Percentiles rank a stretch among this genome's conserved stretches.
Evolutionary conservation across 805 yeast genomes (phyloP).

Genomic region (Vanderwaltozyma polyspora): DNA sequence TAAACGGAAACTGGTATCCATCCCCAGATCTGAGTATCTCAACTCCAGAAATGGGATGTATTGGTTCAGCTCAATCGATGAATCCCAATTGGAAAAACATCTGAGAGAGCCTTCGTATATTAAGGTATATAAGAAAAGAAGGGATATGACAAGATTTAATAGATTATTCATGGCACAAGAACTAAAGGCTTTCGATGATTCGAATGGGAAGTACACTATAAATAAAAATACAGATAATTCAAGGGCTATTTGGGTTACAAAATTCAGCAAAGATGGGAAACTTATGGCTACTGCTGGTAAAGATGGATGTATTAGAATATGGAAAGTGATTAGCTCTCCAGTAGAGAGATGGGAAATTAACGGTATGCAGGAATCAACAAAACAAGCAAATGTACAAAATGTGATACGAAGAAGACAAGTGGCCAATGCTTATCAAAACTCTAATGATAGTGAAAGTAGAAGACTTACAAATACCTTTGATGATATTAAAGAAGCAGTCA

Average conservation of each 20-base stretch:
- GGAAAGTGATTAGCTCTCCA: constrained; percentile 73
- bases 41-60: too few species aligned
- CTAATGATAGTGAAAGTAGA: constrained; percentile 1
- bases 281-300: constrained; percentile 78
- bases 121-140: constrained; percentile 37
- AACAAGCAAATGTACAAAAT: background rate
- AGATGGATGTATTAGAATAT: constrained; percentile 54
- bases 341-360: constrained; percentile 47
- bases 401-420: background rate
- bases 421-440: background rate
- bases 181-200: constrained; percentile 17
- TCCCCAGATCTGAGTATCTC: background rate
- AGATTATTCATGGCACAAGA: constrained; percentile 60
- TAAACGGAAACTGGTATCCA: background rate
- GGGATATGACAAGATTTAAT: constrained; percentile 35
- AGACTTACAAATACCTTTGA: background rate
- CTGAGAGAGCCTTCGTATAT: constrained; percentile 46
- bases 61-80: constrained; percentile 24
- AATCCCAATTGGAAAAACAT: constrained; percentile 32
- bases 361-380: constrained; percentile 7
- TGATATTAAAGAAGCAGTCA: constrained; percentile 2
- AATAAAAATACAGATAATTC: constrained; percentile 1
- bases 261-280: constrained; percentile 71
- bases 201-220: background rate
- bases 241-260: constrained; percentile 57